Evolutionary conservation across 2,329 filamentous ascomycete species (phyloP).

Genomic region (Lasiodiplodia gonubiensis): DNA sequence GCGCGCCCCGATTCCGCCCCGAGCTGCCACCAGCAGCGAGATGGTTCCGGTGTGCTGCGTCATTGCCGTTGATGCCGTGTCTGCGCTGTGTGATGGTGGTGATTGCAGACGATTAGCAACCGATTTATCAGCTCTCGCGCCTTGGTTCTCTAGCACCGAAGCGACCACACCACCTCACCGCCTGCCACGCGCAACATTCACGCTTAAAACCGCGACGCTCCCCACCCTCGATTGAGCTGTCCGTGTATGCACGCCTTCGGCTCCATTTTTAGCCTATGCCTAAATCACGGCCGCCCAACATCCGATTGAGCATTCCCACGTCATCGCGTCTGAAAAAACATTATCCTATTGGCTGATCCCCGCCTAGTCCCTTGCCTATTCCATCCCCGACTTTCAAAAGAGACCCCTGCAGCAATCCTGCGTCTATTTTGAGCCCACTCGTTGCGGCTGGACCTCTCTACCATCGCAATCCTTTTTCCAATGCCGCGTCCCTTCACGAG

Average conservation of each 20-base stretch:
- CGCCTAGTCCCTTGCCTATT: slow-evolving; percentile 1
- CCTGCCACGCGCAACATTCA: no score
- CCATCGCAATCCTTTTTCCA: no score
- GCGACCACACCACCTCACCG: no score
- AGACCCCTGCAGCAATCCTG: neutral
- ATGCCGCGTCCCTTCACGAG: neutral
- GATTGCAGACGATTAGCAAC: slow-evolving; percentile 7
- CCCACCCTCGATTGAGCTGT: neutral
- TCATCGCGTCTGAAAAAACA: neutral
- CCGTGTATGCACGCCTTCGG: neutral
- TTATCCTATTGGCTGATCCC: neutral
- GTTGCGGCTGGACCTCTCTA: no score
- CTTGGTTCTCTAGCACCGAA: no score
- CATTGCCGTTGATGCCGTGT: neutral
- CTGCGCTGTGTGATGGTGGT: neutral
- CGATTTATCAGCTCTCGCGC: neutral
- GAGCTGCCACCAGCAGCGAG: neutral
- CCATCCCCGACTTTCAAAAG: no score
- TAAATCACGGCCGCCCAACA: neutral
- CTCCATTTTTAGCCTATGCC: slow-evolving; percentile 9
- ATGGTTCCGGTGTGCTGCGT: slow-evolving; percentile 4
- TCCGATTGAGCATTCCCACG: slow-evolving; percentile 1
- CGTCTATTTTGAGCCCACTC: slow-evolving; percentile 3
- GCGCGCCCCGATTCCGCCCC: neutral
- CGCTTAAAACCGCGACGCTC: neutral